A percentile compares a stretch with the other conserved stretches of the same genome.
These are phyloP conservation scores for Rhodotorula diobovata DNA, from an alignment of 768 basidiomycete species.

Conservation along the genomic window DNA sequence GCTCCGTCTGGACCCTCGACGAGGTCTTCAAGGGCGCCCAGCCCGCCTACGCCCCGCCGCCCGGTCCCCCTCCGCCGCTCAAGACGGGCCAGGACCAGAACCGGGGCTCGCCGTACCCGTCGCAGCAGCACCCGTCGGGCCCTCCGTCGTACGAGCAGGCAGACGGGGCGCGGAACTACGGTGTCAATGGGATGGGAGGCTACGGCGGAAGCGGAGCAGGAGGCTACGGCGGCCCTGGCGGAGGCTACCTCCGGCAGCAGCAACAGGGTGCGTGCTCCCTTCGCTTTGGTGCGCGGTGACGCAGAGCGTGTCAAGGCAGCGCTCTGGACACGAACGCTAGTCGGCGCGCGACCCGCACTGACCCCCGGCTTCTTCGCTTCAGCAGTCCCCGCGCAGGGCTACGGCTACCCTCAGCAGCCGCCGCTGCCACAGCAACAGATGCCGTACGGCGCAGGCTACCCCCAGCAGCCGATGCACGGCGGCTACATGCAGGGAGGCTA, in stretches of 20 bases:
- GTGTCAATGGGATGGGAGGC: neutral
- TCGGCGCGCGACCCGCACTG: neutral
- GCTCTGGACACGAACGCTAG: too few relatives aligned
- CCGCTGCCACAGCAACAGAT: neutral
- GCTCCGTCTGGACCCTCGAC: constrained; percentile 41
- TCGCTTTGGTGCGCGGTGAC: neutral
- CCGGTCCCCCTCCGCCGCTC: constrained; percentile 20
- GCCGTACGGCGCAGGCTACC: neutral
- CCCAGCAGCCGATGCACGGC: neutral
- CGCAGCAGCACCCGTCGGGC: neutral
- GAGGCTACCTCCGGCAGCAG: neutral
- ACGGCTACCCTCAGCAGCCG: neutral
- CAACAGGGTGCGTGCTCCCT: constrained; percentile 2
- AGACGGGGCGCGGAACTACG: neutral
- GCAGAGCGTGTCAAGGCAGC: neutral
- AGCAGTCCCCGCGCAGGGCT: neutral
- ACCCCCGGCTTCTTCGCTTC: neutral
- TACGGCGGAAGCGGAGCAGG: neutral
- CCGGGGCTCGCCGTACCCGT: neutral
- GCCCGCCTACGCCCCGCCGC: constrained; percentile 18
- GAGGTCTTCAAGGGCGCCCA: constrained; percentile 20
- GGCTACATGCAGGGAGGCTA: constrained; percentile 8
- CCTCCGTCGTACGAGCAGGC: neutral
- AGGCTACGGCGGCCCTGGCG: neutral
- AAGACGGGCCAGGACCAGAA: neutral